Evolutionary conservation across 2,329 filamentous ascomycete species (phyloP).

Genomic region (Lasiodiplodia gonubiensis): DNA sequence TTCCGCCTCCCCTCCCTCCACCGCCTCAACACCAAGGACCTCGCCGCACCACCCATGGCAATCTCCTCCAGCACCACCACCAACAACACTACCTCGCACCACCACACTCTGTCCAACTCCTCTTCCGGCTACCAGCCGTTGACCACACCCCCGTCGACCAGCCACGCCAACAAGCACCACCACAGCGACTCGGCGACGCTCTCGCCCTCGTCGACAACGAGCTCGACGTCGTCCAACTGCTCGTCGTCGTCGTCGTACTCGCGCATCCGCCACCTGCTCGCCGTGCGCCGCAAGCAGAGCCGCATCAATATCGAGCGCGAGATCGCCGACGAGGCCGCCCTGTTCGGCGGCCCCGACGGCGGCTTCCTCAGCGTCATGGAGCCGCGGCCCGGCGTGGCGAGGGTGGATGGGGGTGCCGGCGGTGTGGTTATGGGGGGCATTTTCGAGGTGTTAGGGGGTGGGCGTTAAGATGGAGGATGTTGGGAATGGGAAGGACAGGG

Average conservation of each 20-base stretch:
- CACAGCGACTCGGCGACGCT: slow-evolving; percentile 3
- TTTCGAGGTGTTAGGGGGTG: slow-evolving; percentile 46
- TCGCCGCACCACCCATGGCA: slow-evolving; percentile 8
- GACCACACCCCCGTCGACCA: slow-evolving; percentile 6
- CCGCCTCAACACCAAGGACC: slow-evolving; percentile 28
- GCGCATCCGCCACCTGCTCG: slow-evolving; percentile 41
- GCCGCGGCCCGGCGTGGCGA: slow-evolving; percentile 34
- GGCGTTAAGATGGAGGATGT: background rate
- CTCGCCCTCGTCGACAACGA: slow-evolving; percentile 26
- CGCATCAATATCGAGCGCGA: slow-evolving; percentile 41
- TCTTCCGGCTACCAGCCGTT: slow-evolving; percentile 7
- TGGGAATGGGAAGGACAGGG: too few relatives aligned
- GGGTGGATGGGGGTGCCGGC: slow-evolving; percentile 29
- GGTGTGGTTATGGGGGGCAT: slow-evolving; percentile 39
- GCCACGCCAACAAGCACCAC: slow-evolving; percentile 37
- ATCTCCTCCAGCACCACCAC: background rate
- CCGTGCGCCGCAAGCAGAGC: slow-evolving; percentile 40
- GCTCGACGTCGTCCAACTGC: slow-evolving; percentile 36
- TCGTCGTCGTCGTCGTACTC: slow-evolving; percentile 31
- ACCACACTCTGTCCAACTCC: background rate
- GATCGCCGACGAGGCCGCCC: slow-evolving; percentile 42
- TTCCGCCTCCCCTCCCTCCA: slow-evolving; percentile 28
- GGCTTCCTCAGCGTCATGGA: slow-evolving; percentile 34
- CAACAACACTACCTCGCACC: background rate
- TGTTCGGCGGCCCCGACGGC: slow-evolving; percentile 39